These are phyloP conservation scores for Epichloe sibirici DNA, from an alignment of 2,329 filamentous ascomycete genomes.

Conservation along the genomic window DNA sequence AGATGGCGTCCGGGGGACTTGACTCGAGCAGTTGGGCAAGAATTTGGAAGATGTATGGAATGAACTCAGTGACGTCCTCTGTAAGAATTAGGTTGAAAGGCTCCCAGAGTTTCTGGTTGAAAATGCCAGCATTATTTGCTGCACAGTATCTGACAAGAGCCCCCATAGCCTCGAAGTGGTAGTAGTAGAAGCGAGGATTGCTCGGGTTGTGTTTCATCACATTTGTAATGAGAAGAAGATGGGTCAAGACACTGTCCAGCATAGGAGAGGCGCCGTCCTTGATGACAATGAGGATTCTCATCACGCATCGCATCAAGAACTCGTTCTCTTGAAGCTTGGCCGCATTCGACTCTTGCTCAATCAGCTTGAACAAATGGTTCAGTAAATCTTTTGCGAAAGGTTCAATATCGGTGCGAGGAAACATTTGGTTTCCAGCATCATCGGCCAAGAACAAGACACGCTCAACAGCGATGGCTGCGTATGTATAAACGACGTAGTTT, in stretches of 20 bases:
- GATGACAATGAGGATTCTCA: constrained; percentile 92
- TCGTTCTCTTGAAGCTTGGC: constrained; percentile 98
- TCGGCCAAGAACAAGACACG: constrained; percentile 76
- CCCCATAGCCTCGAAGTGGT: constrained; percentile 89
- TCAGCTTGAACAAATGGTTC: constrained; percentile 79
- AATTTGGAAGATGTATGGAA: constrained; percentile 92
- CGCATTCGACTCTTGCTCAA: constrained; percentile 72
- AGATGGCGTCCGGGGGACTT: constrained; percentile 64
- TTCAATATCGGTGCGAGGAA: constrained; percentile 66
- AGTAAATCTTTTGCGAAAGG: constrained; percentile 77
- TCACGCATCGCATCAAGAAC: constrained; percentile 96
- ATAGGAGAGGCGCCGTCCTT: constrained; percentile 67
- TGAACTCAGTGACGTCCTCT: constrained; percentile 87
- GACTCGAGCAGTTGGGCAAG: constrained; percentile 83
- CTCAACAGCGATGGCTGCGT: constrained; percentile 94
- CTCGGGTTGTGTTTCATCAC: constrained; percentile 91
- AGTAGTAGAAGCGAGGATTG: constrained; percentile 97
- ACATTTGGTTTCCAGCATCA: constrained; percentile 62
- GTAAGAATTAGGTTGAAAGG: constrained; percentile 72
- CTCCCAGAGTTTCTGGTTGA: constrained; percentile 71
- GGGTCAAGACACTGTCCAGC: constrained; percentile 65
- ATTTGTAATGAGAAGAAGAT: constrained; percentile 79
- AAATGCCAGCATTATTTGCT: constrained; percentile 51
- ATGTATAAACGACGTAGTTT: constrained; percentile 96
- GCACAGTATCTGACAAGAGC: constrained; percentile 67